Conservation (phyloP, 192 early-diverging fungal species). For the Gryganskiella cystojenkinii region DNA sequence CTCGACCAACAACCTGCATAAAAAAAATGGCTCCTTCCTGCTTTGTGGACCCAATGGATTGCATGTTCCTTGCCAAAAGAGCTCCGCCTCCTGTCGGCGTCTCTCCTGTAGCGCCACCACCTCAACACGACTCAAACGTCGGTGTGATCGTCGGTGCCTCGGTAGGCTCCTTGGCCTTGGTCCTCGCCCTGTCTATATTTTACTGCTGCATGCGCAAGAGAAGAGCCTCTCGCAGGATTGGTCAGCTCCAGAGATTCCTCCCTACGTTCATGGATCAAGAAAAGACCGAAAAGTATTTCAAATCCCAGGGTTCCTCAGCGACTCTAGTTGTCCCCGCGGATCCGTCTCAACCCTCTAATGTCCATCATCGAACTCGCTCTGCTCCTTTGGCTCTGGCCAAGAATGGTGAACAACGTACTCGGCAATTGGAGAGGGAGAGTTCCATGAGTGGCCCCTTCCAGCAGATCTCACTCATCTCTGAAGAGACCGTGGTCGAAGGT, state of each 20-base stretch:
- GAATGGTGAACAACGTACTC: conserved; percentile 34
- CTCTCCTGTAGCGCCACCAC: background rate
- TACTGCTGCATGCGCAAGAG: conserved; percentile 44
- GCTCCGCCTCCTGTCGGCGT: background rate
- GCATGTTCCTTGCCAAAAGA: conserved; percentile 16
- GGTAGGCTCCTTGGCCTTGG: conserved; percentile 19
- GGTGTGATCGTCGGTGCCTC: conserved; percentile 17
- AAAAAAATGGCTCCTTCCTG: conserved; percentile 28
- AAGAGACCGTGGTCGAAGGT: conserved; percentile 19
- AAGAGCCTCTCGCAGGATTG: conserved; percentile 39
- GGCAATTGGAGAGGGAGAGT: conserved; percentile 37
- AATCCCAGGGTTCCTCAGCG: conserved; percentile 22
- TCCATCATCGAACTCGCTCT: conserved; percentile 32
- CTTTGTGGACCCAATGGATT: conserved; percentile 40
- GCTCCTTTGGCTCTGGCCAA: conserved; percentile 41
- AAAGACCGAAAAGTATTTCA: conserved; percentile 46
- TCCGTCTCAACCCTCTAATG: conserved; percentile 21
- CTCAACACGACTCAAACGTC: background rate
- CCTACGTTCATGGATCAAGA: conserved; percentile 52
- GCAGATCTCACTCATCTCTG: conserved; percentile 43
- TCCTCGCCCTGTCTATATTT: conserved; percentile 25
- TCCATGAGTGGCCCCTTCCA: conserved; percentile 50
- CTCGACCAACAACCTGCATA: too few relatives aligned
- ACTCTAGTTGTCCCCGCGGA: conserved; percentile 11
- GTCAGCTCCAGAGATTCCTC: conserved; percentile 39